Percentiles rank a stretch among this genome's conserved stretches.
Conservation (phyloP, 108 stramenopile species). For the Discostella stelligeroides region DNA sequence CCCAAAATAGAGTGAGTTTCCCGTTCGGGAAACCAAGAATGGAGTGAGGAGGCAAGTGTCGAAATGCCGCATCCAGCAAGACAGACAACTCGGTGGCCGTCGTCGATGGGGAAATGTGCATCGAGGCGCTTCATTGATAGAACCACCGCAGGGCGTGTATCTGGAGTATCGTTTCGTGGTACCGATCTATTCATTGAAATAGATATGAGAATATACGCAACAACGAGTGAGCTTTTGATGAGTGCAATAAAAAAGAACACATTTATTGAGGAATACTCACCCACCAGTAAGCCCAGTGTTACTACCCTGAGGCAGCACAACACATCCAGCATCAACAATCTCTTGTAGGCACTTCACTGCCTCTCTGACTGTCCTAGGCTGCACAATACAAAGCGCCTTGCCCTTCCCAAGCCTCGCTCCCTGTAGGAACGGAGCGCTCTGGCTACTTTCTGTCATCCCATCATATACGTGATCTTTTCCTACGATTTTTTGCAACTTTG, state of each 20-base stretch:
- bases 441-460: conserved; percentile 38
- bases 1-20: conserved; percentile 84
- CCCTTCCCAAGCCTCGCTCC: conserved; percentile 73
- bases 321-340: conserved; percentile 73
- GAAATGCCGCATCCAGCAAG: conserved; percentile 79
- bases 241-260: not conserved
- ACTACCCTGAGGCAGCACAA: conserved; percentile 60
- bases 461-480: conserved; percentile 65
- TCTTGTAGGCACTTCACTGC: conserved; percentile 61
- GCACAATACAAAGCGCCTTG: conserved; percentile 67
- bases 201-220: not conserved
- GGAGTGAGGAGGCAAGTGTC: conserved; percentile 52
- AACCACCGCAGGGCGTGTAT: conserved; percentile 68
- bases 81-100: conserved; percentile 75
- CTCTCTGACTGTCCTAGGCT: conserved; percentile 62
- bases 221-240: too few relatives aligned
- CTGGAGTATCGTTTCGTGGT: conserved; percentile 53
- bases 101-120: conserved; percentile 79
- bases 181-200: conserved; percentile 46
- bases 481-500: conserved; percentile 60
- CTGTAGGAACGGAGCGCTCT: conserved; percentile 63
- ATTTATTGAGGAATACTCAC: too few relatives aligned
- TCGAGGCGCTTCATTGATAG: conserved; percentile 72
- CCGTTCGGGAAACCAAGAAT: conserved; percentile 69
- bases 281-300: conserved; percentile 89